Percentiles rank a stretch among this genome's conserved stretches.
Conservation (phyloP, 768 basidiomycete species). For the Sarcomyxa edulis region DNA sequence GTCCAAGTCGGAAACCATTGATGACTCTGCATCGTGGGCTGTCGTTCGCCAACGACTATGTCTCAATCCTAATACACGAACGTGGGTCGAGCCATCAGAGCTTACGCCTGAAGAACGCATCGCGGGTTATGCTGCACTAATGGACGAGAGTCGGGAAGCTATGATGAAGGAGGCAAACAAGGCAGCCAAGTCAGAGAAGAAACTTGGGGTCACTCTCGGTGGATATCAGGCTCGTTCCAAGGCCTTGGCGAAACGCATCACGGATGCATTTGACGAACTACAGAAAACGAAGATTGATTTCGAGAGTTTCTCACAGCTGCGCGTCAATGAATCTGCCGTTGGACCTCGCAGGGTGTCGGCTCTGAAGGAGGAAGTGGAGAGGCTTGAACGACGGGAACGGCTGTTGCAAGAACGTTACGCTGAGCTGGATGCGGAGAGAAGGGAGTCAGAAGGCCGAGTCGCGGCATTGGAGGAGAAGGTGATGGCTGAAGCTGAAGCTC, state of each 20-base stretch:
- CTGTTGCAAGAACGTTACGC: constrained; percentile 78
- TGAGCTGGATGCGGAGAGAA: constrained; percentile 71
- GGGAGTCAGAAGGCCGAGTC: constrained; percentile 54
- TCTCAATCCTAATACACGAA: constrained; percentile 48
- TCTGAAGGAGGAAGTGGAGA: constrained; percentile 86
- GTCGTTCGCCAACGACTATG: constrained; percentile 53
- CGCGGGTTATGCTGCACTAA: constrained; percentile 55
- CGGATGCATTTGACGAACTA: constrained; percentile 66
- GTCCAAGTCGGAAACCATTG: constrained; percentile 53
- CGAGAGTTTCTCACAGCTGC: constrained; percentile 75
- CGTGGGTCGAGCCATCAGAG: constrained; percentile 62
- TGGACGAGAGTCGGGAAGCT: constrained; percentile 56
- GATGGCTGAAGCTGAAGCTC: constrained; percentile 78
- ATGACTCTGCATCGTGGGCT: constrained; percentile 71
- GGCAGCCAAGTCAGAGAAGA: constrained; percentile 86
- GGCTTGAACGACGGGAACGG: constrained; percentile 70
- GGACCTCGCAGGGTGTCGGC: constrained; percentile 74
- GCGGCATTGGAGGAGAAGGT: constrained; percentile 75
- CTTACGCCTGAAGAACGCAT: constrained; percentile 59
- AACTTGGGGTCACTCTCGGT: constrained; percentile 79
- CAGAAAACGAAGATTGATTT: constrained; percentile 63
- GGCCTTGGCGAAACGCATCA: constrained; percentile 57
- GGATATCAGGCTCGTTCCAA: constrained; percentile 81
- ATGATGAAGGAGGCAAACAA: constrained; percentile 82
- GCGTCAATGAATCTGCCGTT: constrained; percentile 63